phyloP scores from a whole-genome alignment of 306 rosid species.

The Corylus heterophylla region DNA sequence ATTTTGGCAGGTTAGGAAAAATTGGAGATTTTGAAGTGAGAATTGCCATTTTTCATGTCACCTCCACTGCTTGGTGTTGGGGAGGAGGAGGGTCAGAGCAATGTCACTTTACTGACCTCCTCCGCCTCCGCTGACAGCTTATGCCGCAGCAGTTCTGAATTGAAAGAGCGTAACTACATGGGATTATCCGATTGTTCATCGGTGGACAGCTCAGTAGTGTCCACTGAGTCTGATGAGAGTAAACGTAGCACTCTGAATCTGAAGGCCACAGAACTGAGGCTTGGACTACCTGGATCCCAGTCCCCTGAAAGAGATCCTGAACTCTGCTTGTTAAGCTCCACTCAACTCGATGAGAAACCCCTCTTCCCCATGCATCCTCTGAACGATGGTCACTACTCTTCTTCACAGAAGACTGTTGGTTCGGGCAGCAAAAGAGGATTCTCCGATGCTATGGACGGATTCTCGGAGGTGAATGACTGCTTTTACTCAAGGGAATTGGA shows the following conservation, averaged over 20 bases:
- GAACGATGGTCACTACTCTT: constrained; percentile 48
- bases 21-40: constrained; percentile 28
- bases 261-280: constrained; percentile 82
- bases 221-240: constrained; percentile 42
- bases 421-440: constrained; percentile 83
- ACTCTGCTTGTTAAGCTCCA: constrained; percentile 45
- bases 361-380: constrained; percentile 61
- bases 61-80: constrained; percentile 57
- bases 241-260: constrained; percentile 56
- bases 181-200: constrained; percentile 78
- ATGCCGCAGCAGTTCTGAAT: constrained; percentile 38
- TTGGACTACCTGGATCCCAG: constrained; percentile 85
- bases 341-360: constrained; percentile 61
- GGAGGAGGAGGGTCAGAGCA: constrained; percentile 65
- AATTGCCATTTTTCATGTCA: constrained; percentile 46
- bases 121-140: constrained; percentile 51
- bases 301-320: constrained; percentile 67
- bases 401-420: constrained; percentile 50
- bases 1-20: constrained; percentile 35
- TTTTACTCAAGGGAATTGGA: constrained; percentile 1
- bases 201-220: constrained; percentile 58
- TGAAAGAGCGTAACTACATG: constrained; percentile 78
- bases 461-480: constrained; percentile 58
- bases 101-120: constrained; percentile 63
- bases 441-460: constrained; percentile 73